phyloP scores from a whole-genome alignment of 306 rosid genomes.

The Cucurbita argyrosperma region DNA sequence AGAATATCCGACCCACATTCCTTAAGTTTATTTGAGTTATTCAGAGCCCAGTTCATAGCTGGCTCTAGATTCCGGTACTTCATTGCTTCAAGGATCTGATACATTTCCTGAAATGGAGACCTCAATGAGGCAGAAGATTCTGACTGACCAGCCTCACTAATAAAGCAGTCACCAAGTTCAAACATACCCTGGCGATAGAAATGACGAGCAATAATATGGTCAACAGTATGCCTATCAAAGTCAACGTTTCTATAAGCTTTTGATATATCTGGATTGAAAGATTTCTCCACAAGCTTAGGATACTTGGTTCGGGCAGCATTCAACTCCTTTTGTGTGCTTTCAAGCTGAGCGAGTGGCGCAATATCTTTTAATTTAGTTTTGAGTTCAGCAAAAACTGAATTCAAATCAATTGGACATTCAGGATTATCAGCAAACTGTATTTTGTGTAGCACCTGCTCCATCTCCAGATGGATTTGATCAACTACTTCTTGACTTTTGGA shows the following conservation, averaged over 20 bases:
- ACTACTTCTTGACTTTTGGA: conserved; percentile 57
- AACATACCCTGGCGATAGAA: conserved; percentile 73
- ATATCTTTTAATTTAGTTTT: conserved; percentile 35
- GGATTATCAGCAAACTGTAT: conserved; percentile 31
- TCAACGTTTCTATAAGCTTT: conserved; percentile 70
- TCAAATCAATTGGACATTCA: conserved; percentile 22
- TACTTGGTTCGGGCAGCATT: conserved; percentile 65
- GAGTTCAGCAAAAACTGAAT: conserved; percentile 39
- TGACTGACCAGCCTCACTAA: conserved; percentile 40
- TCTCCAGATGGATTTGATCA: conserved; percentile 30
- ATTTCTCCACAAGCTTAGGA: conserved; percentile 63
- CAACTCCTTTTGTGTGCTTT: conserved; percentile 66
- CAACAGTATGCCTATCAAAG: conserved; percentile 44
- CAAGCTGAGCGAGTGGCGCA: conserved; percentile 52
- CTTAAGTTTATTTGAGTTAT: conserved; percentile 44
- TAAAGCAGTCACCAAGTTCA: conserved; percentile 64
- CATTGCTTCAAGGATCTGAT: conserved; percentile 63
- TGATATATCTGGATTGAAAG: conserved; percentile 72
- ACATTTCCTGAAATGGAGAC: conserved; percentile 68
- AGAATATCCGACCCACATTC: conserved; percentile 56
- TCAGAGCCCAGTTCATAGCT: conserved; percentile 68
- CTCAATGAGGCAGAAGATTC: conserved; percentile 47
- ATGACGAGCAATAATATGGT: conserved; percentile 66
- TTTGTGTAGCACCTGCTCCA: conserved; percentile 40
- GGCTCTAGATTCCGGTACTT: conserved; percentile 50